Conservation (phyloP, 2,329 filamentous ascomycete genomes). For the Penicillium thymicola region DNA sequence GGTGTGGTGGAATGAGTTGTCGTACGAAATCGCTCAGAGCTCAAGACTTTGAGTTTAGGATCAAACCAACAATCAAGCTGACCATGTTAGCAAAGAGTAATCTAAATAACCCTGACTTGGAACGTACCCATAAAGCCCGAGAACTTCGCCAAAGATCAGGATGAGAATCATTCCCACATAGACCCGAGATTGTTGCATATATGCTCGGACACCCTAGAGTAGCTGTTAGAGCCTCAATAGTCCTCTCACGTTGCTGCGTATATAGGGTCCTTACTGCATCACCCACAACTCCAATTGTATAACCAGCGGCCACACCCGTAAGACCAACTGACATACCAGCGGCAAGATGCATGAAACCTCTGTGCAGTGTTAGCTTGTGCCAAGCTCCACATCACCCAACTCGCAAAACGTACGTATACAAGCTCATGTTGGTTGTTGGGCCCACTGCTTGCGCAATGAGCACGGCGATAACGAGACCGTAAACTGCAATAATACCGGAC, state of each 20-base stretch:
- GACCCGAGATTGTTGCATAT: conserved; percentile 93
- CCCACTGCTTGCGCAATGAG: conserved; percentile 88
- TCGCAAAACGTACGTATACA: conserved; percentile 66
- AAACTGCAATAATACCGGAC: conserved; percentile 98
- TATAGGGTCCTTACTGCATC: conserved; percentile 62
- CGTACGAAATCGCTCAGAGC: background rate
- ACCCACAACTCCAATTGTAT: conserved; percentile 93
- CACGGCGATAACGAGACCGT: conserved; percentile 93
- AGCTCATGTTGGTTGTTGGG: conserved; percentile 68
- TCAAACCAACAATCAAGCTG: conserved; percentile 87
- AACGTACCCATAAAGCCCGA: conserved; percentile 90
- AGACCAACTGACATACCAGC: conserved; percentile 88
- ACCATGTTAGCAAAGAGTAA: conserved; percentile 19
- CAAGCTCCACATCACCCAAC: conserved; percentile 11
- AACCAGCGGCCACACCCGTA: conserved; percentile 88
- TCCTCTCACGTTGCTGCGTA: background rate
- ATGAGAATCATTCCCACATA: conserved; percentile 99
- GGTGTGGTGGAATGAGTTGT: background rate
- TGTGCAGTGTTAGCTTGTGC: conserved; percentile 36
- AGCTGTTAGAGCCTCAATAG: conserved; percentile 20
- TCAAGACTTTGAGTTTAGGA: conserved; percentile 75
- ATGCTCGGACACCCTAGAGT: conserved; percentile 72
- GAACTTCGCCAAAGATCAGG: conserved; percentile 94
- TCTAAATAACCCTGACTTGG: background rate
- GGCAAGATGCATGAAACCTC: conserved; percentile 89